phyloP scores from a whole-genome alignment of 495 filamentous ascomycete species.

The Aspergillus carlsbadensis region DNA sequence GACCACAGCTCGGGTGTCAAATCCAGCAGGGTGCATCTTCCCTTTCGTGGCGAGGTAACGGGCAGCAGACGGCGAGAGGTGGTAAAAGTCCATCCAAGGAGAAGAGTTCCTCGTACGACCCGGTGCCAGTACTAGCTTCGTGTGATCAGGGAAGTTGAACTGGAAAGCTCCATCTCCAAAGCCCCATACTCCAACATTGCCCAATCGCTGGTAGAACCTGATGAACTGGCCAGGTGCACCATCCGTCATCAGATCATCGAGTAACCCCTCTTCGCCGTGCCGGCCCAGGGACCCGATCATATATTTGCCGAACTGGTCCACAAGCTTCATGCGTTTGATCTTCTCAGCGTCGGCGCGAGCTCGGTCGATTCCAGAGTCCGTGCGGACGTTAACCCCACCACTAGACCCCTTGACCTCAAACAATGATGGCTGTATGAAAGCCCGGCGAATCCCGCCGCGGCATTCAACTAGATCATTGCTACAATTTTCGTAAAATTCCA shows the following conservation, averaged over 20 bases:
- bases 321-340: constrained; percentile 72
- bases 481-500: constrained; percentile 80
- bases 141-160: constrained; percentile 98
- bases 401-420: constrained; percentile 45
- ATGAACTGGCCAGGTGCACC: constrained; percentile 60
- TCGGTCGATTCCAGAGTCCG: constrained; percentile 52
- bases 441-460: constrained; percentile 59
- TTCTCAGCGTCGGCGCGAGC: constrained; percentile 63
- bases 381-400: constrained; percentile 42
- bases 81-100: constrained; percentile 78
- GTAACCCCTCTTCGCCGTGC: constrained; percentile 43
- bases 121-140: constrained; percentile 79
- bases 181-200: constrained; percentile 85
- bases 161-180: constrained; percentile 87
- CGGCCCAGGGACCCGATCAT: constrained; percentile 68
- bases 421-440: constrained; percentile 57
- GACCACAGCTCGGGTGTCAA: constrained; percentile 51
- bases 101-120: constrained; percentile 57
- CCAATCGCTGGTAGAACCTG: constrained; percentile 85
- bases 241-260: constrained; percentile 27
- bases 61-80: constrained; percentile 69
- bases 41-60: constrained; percentile 60
- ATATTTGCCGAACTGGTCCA: constrained; percentile 92
- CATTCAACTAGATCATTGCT: constrained; percentile 44
- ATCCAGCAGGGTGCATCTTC: constrained; percentile 53